These are phyloP conservation scores for Neostapfia colusana DNA, from an alignment of 176 grass and related monocot genomes.

Conservation along the genomic window DNA sequence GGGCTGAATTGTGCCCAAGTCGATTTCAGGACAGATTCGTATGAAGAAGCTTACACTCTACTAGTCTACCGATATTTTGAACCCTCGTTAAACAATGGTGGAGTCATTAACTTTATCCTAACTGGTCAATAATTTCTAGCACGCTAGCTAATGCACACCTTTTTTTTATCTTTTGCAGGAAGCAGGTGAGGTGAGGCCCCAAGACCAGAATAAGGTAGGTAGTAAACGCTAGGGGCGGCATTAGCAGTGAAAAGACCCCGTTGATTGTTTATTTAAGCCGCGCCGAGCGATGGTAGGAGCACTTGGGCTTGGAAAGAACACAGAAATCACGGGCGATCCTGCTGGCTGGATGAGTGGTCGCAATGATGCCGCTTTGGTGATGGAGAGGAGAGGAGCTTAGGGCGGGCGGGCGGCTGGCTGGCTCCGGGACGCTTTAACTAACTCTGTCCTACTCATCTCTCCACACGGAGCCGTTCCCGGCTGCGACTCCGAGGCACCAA, in stretches of 20 bases:
- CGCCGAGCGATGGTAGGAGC: not conserved
- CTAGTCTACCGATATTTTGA: not conserved
- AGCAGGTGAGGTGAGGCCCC: conserved; percentile 42
- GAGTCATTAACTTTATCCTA: not conserved
- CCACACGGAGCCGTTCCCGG: conserved; percentile 22
- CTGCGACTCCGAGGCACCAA: conserved; percentile 54
- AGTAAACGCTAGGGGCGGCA: conserved; percentile 8
- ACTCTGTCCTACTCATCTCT: conserved; percentile 38
- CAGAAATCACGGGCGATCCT: conserved; percentile 25
- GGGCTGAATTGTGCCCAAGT: not conserved
- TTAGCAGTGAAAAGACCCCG: not conserved
- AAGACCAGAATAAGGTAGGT: conserved; percentile 24
- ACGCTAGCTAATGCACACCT: no score
- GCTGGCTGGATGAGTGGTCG: conserved; percentile 7
- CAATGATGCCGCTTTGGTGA: conserved; percentile 44
- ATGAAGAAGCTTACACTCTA: conserved; percentile 9
- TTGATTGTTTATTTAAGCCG: conserved; percentile 5
- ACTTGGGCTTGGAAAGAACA: conserved; percentile 36
- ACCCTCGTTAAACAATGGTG: not conserved
- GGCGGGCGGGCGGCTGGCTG: no score
- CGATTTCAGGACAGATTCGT: not conserved
- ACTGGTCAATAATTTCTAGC: not conserved
- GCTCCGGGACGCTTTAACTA: conserved; percentile 53
- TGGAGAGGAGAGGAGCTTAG: no score
- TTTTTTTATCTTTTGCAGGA: conserved; percentile 13